Evolutionary conservation across 768 basidiomycete genomes (phyloP).

Genomic region (Boletus speciosus): DNA sequence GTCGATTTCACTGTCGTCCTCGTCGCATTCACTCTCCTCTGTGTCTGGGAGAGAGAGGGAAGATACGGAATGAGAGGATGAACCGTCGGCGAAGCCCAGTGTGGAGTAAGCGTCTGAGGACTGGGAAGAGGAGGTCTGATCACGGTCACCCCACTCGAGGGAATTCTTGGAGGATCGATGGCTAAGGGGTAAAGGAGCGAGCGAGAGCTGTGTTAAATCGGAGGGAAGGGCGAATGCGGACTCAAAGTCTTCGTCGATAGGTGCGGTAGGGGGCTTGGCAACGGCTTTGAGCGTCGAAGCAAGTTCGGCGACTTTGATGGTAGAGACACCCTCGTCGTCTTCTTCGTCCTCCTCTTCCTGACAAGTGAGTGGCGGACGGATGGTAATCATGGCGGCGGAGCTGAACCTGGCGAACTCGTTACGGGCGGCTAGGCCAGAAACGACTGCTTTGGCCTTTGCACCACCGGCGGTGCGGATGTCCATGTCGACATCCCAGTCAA

Average conservation of each 20-base stretch:
- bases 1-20: slow-evolving; percentile 73
- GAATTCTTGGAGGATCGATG: slow-evolving; percentile 82
- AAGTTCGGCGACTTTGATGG: slow-evolving; percentile 69
- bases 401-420: slow-evolving; percentile 37
- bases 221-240: slow-evolving; percentile 77
- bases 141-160: slow-evolving; percentile 82
- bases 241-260: slow-evolving; percentile 74
- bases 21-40: slow-evolving; percentile 65
- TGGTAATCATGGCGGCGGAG: slow-evolving; percentile 39
- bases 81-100: slow-evolving; percentile 69
- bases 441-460: slow-evolving; percentile 41
- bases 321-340: slow-evolving; percentile 79
- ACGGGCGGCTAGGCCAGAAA: slow-evolving; percentile 38
- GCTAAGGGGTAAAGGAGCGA: slow-evolving; percentile 70
- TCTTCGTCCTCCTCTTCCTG: slow-evolving; percentile 56
- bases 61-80: slow-evolving; percentile 68
- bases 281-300: slow-evolving; percentile 34
- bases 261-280: slow-evolving; percentile 33
- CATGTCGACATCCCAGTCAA: slow-evolving; percentile 84
- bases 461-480: slow-evolving; percentile 57
- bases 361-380: slow-evolving; percentile 58
- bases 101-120: slow-evolving; percentile 86
- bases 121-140: slow-evolving; percentile 77
- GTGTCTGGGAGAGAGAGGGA: slow-evolving; percentile 64
- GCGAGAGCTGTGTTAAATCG: slow-evolving; percentile 77